These are phyloP conservation scores for Moesziomyces globuligerus DNA, from an alignment of 1,284 basidiomycete genomes.

Conservation along the genomic window DNA sequence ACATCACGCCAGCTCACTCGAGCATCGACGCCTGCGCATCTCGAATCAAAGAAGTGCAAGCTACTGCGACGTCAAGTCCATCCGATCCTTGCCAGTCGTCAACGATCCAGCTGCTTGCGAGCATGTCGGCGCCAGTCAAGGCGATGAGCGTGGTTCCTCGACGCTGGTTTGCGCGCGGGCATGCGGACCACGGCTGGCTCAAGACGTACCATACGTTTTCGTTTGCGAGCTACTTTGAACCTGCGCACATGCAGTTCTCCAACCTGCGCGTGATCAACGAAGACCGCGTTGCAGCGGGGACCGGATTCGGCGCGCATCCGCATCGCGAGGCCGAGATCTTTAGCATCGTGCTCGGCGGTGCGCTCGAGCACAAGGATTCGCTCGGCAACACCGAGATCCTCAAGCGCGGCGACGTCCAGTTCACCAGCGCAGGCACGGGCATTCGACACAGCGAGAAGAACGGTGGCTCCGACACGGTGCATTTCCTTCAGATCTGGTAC, in stretches of 20 bases:
- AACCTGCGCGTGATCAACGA: slow-evolving; percentile 78
- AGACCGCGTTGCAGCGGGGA: slow-evolving; percentile 80
- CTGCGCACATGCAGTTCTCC: slow-evolving; percentile 70
- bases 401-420: slow-evolving; percentile 85
- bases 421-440: slow-evolving; percentile 87
- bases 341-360: slow-evolving; percentile 81
- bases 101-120: too few relatives aligned
- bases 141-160: slow-evolving; percentile 25
- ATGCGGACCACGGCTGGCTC: slow-evolving; percentile 83
- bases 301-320: slow-evolving; percentile 85
- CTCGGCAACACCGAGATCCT: slow-evolving; percentile 90
- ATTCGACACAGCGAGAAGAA: slow-evolving; percentile 79
- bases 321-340: slow-evolving; percentile 86
- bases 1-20: too few relatives aligned
- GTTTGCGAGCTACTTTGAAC: slow-evolving; percentile 79
- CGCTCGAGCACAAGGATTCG: slow-evolving; percentile 79
- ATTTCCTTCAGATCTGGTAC: slow-evolving; percentile 62
- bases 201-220: slow-evolving; percentile 73
- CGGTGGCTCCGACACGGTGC: slow-evolving; percentile 71
- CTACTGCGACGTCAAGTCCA: too few relatives aligned
- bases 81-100: too few relatives aligned
- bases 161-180: slow-evolving; percentile 35
- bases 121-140: too few relatives aligned
- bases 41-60: too few relatives aligned
- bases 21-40: too few relatives aligned